Evolutionary conservation across 208 protist genomes (phyloP).

Genomic region (Blechomonas ayalai): DNA sequence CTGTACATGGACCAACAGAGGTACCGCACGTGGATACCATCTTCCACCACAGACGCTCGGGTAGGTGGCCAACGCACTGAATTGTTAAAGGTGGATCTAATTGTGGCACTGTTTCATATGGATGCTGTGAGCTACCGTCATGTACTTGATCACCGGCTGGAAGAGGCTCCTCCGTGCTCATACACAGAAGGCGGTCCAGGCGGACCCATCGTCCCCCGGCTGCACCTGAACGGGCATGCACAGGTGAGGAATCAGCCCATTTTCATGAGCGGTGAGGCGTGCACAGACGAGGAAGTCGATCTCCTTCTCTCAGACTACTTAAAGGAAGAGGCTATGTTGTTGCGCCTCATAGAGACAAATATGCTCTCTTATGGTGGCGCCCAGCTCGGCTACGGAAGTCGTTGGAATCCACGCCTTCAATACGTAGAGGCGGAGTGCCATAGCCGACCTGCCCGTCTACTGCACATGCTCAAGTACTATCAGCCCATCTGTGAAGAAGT

Average conservation of each 20-base stretch:
- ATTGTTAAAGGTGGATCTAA: no score
- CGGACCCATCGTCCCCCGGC: no score
- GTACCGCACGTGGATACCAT: no score
- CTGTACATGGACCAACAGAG: no score
- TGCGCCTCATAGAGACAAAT: slow-evolving; percentile 27
- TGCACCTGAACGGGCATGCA: slow-evolving; percentile 33
- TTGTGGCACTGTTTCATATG: no score
- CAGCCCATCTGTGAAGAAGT: slow-evolving; percentile 23
- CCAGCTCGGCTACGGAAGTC: slow-evolving; percentile 13
- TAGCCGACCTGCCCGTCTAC: slow-evolving; percentile 19
- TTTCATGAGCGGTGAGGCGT: slow-evolving; percentile 46
- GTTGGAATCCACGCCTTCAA: slow-evolving; percentile 12
- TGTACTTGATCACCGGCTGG: no score
- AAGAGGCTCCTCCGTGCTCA: no score
- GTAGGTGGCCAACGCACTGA: no score
- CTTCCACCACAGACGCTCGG: no score
- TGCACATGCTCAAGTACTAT: slow-evolving; percentile 31
- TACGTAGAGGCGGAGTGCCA: slow-evolving; percentile 21
- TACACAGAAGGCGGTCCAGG: no score
- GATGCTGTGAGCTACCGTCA: no score
- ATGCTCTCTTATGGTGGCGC: slow-evolving; percentile 29
- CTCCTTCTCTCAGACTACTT: slow-evolving; percentile 40
- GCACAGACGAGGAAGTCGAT: slow-evolving; percentile 65
- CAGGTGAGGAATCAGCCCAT: slow-evolving; percentile 30
- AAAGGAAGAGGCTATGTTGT: slow-evolving; percentile 24